Evolutionary conservation across 176 grass and related monocot genomes (phyloP).

Genomic region (Oryza coarctata): DNA sequence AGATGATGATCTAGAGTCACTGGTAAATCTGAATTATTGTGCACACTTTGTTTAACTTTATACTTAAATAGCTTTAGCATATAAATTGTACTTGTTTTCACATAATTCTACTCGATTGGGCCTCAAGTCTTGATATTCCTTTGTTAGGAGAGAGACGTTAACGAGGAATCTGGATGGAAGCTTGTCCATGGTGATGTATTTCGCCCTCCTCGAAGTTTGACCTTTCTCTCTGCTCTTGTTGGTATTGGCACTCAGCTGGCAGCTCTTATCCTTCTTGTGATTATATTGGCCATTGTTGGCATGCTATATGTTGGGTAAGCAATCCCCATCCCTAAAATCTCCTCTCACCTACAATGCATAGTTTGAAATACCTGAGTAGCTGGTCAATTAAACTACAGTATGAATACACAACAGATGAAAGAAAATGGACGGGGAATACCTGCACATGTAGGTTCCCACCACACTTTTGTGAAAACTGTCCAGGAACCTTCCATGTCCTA

Average conservation of each 20-base stretch:
- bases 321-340: not conserved
- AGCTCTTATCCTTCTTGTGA: slow-evolving; percentile 88
- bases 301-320: slow-evolving; percentile 97
- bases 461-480: not conserved
- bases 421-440: not conserved
- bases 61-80: slow-evolving; percentile 33
- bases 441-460: not conserved
- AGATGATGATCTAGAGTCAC: slow-evolving; percentile 89
- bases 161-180: slow-evolving; percentile 99
- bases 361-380: slow-evolving; percentile 13
- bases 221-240: slow-evolving; percentile 87
- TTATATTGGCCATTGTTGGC: slow-evolving; percentile 91
- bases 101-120: not conserved
- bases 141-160: slow-evolving; percentile 89
- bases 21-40: slow-evolving; percentile 48
- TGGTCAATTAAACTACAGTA: not conserved
- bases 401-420: not conserved
- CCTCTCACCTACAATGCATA: not conserved
- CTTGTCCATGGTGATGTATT: slow-evolving; percentile 98
- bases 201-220: slow-evolving; percentile 67
- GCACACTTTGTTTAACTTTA: slow-evolving; percentile 11
- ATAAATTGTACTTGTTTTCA: not conserved
- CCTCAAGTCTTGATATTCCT: slow-evolving; percentile 19
- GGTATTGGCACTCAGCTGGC: slow-evolving; percentile 88
- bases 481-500: not conserved